These are phyloP conservation scores for Blakeslea trispora DNA, from an alignment of 371 early-diverging fungal genomes.

Conservation along the genomic window DNA sequence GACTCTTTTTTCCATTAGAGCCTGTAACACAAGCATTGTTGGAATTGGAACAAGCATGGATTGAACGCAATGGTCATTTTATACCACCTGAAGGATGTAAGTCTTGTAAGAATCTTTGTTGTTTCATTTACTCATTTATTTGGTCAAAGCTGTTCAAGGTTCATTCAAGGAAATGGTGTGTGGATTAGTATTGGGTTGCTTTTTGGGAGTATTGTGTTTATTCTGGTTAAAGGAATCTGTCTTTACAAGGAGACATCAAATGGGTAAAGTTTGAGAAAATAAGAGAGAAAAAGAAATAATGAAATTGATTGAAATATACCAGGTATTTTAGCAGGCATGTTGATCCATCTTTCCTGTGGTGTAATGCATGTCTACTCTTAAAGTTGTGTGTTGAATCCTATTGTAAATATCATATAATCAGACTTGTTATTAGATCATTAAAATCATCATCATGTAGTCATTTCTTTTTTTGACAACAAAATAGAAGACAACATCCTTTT, in stretches of 20 bases:
- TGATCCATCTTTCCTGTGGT: conserved; percentile 65
- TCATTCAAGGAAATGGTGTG: conserved; percentile 63
- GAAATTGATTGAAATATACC: too few species aligned
- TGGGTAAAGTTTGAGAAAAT: too few species aligned
- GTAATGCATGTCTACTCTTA: conserved; percentile 56
- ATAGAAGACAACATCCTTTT: too few species aligned
- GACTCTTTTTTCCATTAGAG: neutral
- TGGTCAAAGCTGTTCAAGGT: conserved; percentile 53
- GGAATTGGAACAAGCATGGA: conserved; percentile 22
- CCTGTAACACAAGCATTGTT: neutral
- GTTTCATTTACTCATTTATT: too few species aligned
- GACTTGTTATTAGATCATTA: too few species aligned
- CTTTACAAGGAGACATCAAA: conserved; percentile 66
- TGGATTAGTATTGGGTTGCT: conserved; percentile 67
- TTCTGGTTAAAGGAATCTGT: conserved; percentile 71
- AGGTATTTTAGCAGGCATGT: conserved; percentile 59
- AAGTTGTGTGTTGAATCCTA: neutral
- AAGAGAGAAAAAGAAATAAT: too few species aligned
- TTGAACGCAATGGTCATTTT: conserved; percentile 12
- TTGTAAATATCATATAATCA: too few species aligned
- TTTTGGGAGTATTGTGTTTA: conserved; percentile 60
- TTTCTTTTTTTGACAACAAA: too few species aligned
- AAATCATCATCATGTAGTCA: too few species aligned
- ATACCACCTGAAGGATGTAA: conserved; percentile 26
- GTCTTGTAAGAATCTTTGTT: too few species aligned